Conservation (phyloP, 2,329 filamentous ascomycete species). For the Fusarium tanahbumbuense region DNA sequence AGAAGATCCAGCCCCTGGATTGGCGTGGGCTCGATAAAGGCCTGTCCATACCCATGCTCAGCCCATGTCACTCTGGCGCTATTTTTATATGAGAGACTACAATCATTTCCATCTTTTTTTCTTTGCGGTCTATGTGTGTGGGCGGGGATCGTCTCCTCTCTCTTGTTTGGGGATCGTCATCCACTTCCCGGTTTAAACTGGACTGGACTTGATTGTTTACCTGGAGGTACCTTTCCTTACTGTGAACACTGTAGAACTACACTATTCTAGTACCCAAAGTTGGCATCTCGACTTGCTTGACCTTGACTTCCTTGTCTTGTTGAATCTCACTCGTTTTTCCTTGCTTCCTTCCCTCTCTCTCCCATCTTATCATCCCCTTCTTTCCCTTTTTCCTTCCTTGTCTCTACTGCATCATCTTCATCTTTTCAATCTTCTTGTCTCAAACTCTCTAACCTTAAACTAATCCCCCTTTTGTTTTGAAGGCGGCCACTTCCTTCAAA, state of each 20-base stretch:
- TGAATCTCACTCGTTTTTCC: constrained; percentile 31
- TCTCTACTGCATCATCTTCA: constrained; percentile 11
- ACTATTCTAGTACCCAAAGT: neutral
- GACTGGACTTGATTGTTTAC: constrained; percentile 14
- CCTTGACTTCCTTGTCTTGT: constrained; percentile 17
- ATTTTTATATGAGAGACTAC: constrained; percentile 24
- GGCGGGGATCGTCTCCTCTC: constrained; percentile 25
- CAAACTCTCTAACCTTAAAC: constrained; percentile 24
- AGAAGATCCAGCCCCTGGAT: constrained; percentile 23
- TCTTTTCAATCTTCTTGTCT: constrained; percentile 20
- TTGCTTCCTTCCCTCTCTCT: constrained; percentile 3
- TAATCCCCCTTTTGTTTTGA: constrained; percentile 31
- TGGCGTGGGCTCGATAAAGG: constrained; percentile 46
- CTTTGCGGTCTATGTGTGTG: constrained; percentile 20
- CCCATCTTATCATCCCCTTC: constrained; percentile 17
- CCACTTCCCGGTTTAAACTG: constrained; percentile 41
- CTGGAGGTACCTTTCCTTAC: neutral
- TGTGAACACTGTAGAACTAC: neutral
- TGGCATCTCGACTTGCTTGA: neutral
- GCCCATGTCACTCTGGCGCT: constrained; percentile 19
- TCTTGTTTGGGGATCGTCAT: constrained; percentile 46
- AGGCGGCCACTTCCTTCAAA: constrained; percentile 22
- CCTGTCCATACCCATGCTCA: constrained; percentile 30
- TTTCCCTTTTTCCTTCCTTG: constrained; percentile 5
- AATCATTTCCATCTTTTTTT: constrained; percentile 12